Evolutionary conservation across 176 grass and related monocot genomes (phyloP).

Genomic region (Dactylis glomerata): DNA sequence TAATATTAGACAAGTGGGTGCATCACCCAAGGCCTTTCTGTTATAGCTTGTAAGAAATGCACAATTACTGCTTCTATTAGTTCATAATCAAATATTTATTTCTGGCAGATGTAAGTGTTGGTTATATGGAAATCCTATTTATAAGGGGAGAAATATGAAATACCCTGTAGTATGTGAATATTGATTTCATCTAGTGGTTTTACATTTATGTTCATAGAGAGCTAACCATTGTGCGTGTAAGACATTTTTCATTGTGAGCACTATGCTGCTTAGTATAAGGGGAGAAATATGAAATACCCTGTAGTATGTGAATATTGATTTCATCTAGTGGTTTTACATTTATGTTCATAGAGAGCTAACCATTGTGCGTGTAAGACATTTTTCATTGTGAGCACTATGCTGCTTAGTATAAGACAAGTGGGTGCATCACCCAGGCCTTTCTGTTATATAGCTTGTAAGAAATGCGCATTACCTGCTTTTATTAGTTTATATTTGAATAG

Average conservation of each 20-base stretch:
- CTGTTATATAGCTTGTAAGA: background rate
- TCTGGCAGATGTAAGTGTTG: background rate
- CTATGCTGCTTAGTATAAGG: background rate
- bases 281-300: background rate
- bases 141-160: background rate
- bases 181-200: no score
- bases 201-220: background rate
- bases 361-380: background rate
- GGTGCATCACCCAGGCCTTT: background rate
- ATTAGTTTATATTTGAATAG: slow-evolving; percentile 14
- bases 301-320: no score
- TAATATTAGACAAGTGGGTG: background rate
- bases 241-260: background rate
- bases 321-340: no score
- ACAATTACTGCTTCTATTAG: background rate
- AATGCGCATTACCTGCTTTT: background rate
- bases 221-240: background rate
- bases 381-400: background rate
- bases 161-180: no score
- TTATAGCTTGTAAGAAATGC: background rate
- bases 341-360: background rate
- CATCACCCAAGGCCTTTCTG: background rate
- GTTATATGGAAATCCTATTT: slow-evolving; percentile 10
- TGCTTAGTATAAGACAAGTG: background rate
- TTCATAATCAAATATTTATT: slow-evolving; percentile 5